These are phyloP conservation scores for Pythium oligandrum DNA, from an alignment of 352 stramenopile genomes.

Conservation along the genomic window DNA sequence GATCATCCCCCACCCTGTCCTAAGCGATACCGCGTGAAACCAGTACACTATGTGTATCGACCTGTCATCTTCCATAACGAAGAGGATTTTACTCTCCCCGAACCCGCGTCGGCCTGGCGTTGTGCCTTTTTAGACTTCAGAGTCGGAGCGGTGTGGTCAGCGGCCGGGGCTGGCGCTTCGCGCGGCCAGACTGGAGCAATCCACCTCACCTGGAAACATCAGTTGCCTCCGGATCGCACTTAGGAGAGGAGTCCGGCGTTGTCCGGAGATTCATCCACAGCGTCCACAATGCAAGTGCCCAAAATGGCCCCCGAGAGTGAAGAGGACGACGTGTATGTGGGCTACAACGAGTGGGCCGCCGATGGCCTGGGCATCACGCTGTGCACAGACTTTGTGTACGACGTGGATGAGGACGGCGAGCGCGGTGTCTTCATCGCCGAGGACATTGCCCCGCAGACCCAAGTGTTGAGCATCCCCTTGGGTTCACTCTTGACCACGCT, in stretches of 20 bases:
- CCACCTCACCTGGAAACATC: no score
- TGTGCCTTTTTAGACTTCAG: background rate
- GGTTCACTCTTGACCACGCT: slow-evolving; percentile 50
- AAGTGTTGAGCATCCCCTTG: slow-evolving; percentile 63
- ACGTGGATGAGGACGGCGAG: slow-evolving; percentile 39
- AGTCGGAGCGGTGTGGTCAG: background rate
- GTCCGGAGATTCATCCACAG: no score
- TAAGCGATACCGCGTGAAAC: no score
- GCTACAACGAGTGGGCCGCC: slow-evolving; percentile 68
- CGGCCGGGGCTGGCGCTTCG: no score
- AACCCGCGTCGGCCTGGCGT: no score
- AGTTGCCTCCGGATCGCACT: no score
- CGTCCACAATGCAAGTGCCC: slow-evolving; percentile 1
- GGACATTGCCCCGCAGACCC: slow-evolving; percentile 66
- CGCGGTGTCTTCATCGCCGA: slow-evolving; percentile 79
- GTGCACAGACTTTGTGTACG: slow-evolving; percentile 81
- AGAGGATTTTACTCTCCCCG: no score
- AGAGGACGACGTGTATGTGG: slow-evolving; percentile 26
- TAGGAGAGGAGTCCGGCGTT: no score
- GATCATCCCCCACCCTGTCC: no score
- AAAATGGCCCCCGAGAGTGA: slow-evolving; percentile 1
- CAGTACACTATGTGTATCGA: no score
- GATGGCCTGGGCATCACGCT: slow-evolving; percentile 47
- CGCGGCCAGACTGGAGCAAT: no score
- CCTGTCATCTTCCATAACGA: no score